Percentiles rank a stretch among this genome's conserved stretches.
Evolutionary conservation across 163 green algal species (phyloP).

Genomic region (Chlamydomonas reinhardtii): DNA sequence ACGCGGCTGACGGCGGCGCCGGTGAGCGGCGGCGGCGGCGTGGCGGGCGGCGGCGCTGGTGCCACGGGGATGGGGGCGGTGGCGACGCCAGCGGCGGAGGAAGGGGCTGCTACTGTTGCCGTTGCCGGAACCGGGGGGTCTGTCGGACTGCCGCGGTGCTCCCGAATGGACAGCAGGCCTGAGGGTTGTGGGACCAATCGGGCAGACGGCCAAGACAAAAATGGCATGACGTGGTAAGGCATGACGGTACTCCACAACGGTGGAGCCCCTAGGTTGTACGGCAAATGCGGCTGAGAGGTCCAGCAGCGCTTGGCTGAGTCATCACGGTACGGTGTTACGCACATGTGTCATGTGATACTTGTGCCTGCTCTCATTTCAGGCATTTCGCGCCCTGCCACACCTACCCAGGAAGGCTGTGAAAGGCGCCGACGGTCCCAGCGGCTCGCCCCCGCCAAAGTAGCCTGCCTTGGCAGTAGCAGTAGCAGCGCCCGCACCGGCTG

Average conservation of each 20-base stretch:
- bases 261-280: too few species aligned
- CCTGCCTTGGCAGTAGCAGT: not conserved
- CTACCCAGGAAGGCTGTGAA: slow-evolving; percentile 26
- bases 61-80: not conserved
- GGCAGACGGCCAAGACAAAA: too few species aligned
- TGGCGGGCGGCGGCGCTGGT: not conserved
- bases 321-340: too few species aligned
- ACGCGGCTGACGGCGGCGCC: not conserved
- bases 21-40: not conserved
- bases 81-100: not conserved
- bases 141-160: not conserved
- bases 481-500: not conserved
- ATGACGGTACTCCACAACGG: too few species aligned
- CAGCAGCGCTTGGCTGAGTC: too few species aligned
- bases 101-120: not conserved
- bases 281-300: too few species aligned
- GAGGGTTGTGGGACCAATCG: not conserved
- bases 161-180: not conserved
- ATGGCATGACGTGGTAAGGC: too few species aligned
- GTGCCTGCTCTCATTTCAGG: too few species aligned
- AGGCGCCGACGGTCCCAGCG: not conserved
- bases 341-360: too few species aligned
- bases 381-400: too few species aligned
- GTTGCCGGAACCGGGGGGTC: not conserved
- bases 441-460: too few species aligned